Evolutionary conservation across 345 rosid genomes (phyloP).

Genomic region (Lepidium sativum): DNA sequence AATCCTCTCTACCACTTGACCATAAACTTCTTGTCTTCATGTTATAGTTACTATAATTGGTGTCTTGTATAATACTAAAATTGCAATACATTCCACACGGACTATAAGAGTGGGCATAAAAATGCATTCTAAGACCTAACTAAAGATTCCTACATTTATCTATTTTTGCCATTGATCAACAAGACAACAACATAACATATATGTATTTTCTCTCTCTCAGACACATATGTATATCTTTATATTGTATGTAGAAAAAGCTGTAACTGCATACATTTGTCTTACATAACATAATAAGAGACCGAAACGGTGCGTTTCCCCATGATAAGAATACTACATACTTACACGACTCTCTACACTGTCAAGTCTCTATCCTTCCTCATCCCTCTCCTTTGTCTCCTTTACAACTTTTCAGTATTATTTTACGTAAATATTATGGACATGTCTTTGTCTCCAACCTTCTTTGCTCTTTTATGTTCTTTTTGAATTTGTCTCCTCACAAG

Average conservation of each 20-base stretch:
- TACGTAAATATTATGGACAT: background rate
- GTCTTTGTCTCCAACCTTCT: slow-evolving; percentile 15
- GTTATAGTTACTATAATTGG: background rate
- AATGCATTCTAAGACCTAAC: background rate
- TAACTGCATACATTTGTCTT: slow-evolving; percentile 6
- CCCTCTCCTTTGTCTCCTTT: slow-evolving; percentile 19
- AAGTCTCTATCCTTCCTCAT: slow-evolving; percentile 22
- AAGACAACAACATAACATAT: too few species aligned
- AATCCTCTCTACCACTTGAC: too few species aligned
- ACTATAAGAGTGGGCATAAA: background rate
- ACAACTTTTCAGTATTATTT: slow-evolving; percentile 9
- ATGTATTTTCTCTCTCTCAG: too few species aligned
- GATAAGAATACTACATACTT: slow-evolving; percentile 13
- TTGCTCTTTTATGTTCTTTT: slow-evolving; percentile 8
- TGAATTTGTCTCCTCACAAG: slow-evolving; percentile 9
- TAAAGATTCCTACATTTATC: background rate
- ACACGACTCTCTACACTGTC: slow-evolving; percentile 17
- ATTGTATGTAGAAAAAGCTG: background rate
- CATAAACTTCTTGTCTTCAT: too few species aligned
- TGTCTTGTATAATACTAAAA: background rate
- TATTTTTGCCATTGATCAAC: background rate
- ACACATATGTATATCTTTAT: background rate
- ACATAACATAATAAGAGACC: slow-evolving; percentile 5
- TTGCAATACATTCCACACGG: background rate
- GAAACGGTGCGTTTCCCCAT: slow-evolving; percentile 18